phyloP scores from a whole-genome alignment of 257 asterid genomes.

The Gentiana dahurica region DNA sequence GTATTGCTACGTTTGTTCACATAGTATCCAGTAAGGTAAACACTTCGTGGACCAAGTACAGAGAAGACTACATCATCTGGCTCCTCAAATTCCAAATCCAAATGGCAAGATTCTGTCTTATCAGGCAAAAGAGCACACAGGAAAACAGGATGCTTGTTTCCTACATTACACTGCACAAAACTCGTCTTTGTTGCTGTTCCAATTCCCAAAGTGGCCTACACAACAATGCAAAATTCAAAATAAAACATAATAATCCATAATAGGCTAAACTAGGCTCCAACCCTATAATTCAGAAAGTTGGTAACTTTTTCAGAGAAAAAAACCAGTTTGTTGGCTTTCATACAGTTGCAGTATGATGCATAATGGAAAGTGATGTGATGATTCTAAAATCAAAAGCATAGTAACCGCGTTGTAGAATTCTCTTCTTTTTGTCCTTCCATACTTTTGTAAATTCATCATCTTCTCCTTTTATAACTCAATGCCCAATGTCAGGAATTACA shows the following conservation, averaged over 20 bases:
- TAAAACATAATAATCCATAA: background rate
- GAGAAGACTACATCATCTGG: constrained; percentile 79
- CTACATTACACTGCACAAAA: constrained; percentile 74
- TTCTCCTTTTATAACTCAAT: too few species aligned
- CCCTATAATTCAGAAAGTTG: background rate
- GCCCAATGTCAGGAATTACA: too few species aligned
- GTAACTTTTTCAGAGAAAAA: background rate
- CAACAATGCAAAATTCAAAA: constrained; percentile 8
- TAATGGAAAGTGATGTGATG: background rate
- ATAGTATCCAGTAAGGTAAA: constrained; percentile 67
- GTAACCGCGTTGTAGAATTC: background rate
- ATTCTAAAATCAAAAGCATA: background rate
- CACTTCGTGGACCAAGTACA: constrained; percentile 66
- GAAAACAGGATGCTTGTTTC: constrained; percentile 51
- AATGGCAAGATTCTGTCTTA: constrained; percentile 48
- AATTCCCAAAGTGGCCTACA: constrained; percentile 70
- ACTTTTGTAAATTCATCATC: background rate
- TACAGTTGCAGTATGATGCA: too few species aligned
- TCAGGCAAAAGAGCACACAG: constrained; percentile 59
- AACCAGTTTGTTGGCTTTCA: too few species aligned
- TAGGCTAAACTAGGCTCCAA: background rate
- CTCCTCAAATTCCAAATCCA: constrained; percentile 90
- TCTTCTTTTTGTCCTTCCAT: background rate
- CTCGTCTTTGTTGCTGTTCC: constrained; percentile 41
- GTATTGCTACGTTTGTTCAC: constrained; percentile 20